Percentiles rank a stretch among this genome's conserved stretches.
Evolutionary conservation across 768 basidiomycete genomes (phyloP).

Genomic region (Boletus coccyginus): DNA sequence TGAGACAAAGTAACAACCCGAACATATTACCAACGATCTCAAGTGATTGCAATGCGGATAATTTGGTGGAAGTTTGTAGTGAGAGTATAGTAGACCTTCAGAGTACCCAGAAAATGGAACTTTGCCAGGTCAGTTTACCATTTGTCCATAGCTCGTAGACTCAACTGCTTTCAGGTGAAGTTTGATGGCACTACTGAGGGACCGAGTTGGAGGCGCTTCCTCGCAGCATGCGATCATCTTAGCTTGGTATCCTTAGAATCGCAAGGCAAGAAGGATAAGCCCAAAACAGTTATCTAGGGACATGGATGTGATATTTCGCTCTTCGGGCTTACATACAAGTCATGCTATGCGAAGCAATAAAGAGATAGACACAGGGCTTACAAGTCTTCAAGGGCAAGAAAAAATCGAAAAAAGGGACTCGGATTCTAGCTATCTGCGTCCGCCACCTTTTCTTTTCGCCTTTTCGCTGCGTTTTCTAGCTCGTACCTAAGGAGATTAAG

Average conservation of each 20-base stretch:
- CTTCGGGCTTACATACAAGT: background rate
- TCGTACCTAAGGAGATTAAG: conserved; percentile 52
- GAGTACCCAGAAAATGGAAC: conserved; percentile 45
- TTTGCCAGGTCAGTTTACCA: conserved; percentile 49
- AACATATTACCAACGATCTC: conserved; percentile 7
- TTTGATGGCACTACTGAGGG: conserved; percentile 39
- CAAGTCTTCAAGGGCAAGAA: background rate
- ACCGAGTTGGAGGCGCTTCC: conserved; percentile 45
- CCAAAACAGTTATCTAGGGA: background rate
- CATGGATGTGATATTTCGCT: background rate
- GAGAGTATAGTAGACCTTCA: conserved; percentile 58
- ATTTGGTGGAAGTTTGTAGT: conserved; percentile 24
- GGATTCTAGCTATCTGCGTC: conserved; percentile 33
- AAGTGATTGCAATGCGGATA: background rate
- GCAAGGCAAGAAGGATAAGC: conserved; percentile 21
- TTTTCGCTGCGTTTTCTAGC: conserved; percentile 81
- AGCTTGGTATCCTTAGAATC: conserved; percentile 30
- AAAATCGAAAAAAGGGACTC: too few relatives aligned
- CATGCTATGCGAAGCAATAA: background rate
- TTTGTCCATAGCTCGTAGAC: background rate
- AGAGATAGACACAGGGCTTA: background rate
- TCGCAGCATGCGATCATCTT: conserved; percentile 43
- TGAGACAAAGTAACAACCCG: conserved; percentile 42
- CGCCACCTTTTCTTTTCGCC: conserved; percentile 51
- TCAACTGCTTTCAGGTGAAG: conserved; percentile 38